Base-by-base conservation (phyloP, 2,329 filamentous ascomycete species). In the Camptophora hylomeconis region DNA sequence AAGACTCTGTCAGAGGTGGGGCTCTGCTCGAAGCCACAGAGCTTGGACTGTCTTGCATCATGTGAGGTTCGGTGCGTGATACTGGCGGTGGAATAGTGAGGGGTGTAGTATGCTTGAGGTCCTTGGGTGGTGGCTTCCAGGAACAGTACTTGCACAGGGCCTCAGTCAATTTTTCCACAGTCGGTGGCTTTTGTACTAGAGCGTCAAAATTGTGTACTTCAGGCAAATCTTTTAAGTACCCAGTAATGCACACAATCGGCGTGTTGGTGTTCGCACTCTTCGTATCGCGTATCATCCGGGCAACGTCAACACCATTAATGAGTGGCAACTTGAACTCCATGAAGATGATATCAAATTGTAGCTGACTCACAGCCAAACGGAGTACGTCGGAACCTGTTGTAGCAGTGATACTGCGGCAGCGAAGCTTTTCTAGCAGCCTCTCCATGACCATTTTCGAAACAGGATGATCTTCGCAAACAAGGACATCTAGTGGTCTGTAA, bases 371-470 rank as follows among this genome's bases (percentile, higher is more conserved):
- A 16, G 89, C 84, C 55, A 89, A 93, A 13, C 87, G 75, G 45
- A 93, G 78, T 7, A 87, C 89, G 49, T 98, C 89, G 0, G 82
- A 77, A 1, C 89, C 89, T 44, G 86, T 93, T 3, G 77, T 69
- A 4, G 89, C 87, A 3, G 82, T 84, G 46, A 98, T 89, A 6
- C 87, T 94, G 22, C 89, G 80, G 47, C 89, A 98, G 19, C 83
- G 79, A 19, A 95, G 63, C 57, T 95, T 98, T 53, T 98, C 89
- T 29, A 98, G 67, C 5, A 98, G 61, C 45, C 92, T 89, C 50
- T 98, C 89, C 87, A 98, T 95, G n/a, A 98, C 87, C 62, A 98
- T 75, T 13, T 87, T 73, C 5, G 89, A 93, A 3, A 98, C 87
- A 0, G 89, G 89, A 51, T 98, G 89, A 47, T 98, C 89, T 57